A percentile compares a stretch with the other conserved stretches of the same genome.
phyloP scores from a whole-genome alignment of 441 rosid species.

The Gossypium gossypioides region DNA sequence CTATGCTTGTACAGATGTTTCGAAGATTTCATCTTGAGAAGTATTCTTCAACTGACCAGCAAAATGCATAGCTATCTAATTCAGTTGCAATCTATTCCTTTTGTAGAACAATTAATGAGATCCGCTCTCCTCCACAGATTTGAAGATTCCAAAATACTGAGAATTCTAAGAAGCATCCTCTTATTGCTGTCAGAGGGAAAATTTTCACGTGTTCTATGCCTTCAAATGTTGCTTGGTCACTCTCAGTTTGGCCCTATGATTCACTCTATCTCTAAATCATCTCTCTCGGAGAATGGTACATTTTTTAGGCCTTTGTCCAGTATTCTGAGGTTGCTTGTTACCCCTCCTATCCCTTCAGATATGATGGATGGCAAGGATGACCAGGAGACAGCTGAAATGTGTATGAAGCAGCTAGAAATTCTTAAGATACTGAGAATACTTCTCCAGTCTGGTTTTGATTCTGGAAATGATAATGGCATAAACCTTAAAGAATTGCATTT shows the following conservation, averaged over 20 bases:
- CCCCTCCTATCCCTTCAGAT: slow-evolving; percentile 23
- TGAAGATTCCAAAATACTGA: slow-evolving; percentile 57
- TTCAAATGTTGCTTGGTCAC: slow-evolving; percentile 69
- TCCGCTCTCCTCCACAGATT: slow-evolving; percentile 67
- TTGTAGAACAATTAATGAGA: slow-evolving; percentile 58
- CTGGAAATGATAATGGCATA: slow-evolving; percentile 42
- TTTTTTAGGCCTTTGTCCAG: slow-evolving; percentile 62
- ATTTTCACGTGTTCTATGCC: slow-evolving; percentile 41
- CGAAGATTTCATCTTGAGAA: slow-evolving; percentile 63
- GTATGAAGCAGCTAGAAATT: slow-evolving; percentile 50
- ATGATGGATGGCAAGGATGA: slow-evolving; percentile 20
- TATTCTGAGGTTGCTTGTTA: slow-evolving; percentile 51
- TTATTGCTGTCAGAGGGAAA: slow-evolving; percentile 45
- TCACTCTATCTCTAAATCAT: slow-evolving; percentile 30
- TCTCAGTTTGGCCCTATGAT: slow-evolving; percentile 70
- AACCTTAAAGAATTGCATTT: slow-evolving; percentile 57
- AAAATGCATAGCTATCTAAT: slow-evolving; percentile 47
- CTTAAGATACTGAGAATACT: slow-evolving; percentile 60
- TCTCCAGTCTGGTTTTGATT: slow-evolving; percentile 30
- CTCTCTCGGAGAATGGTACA: slow-evolving; percentile 40
- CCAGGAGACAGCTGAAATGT: slow-evolving; percentile 25
- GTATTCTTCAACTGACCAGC: slow-evolving; percentile 36
- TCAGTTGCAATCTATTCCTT: slow-evolving; percentile 51
- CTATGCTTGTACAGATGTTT: slow-evolving; percentile 45
- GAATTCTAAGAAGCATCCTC: slow-evolving; percentile 41